These are phyloP conservation scores for Raddia distichophylla DNA, from an alignment of 176 grass and related monocot genomes.

Conservation along the genomic window DNA sequence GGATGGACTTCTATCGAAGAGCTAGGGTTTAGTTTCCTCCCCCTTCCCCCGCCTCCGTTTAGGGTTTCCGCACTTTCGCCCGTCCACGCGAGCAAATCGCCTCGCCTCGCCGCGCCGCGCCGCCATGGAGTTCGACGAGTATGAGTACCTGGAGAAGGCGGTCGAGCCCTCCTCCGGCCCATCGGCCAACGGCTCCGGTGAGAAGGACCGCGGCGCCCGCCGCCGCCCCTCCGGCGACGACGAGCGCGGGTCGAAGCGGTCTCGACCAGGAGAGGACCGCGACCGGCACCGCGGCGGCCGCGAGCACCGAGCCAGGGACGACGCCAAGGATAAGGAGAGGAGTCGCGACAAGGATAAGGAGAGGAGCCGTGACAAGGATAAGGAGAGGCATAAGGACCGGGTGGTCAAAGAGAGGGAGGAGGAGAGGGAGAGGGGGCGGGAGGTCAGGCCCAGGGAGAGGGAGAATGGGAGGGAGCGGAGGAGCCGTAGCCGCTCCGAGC, in stretches of 20 bases:
- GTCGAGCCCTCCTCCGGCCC: constrained; percentile 59
- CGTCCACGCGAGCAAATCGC: neutral
- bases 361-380: constrained; percentile 56
- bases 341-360: constrained; percentile 50
- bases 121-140: constrained; percentile 94
- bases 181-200: constrained; percentile 54
- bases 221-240: constrained; percentile 46
- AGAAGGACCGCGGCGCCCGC: constrained; percentile 71
- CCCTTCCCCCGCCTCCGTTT: neutral
- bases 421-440: constrained; percentile 47
- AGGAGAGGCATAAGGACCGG: constrained; percentile 37
- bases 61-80: constrained; percentile 40
- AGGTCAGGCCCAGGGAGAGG: constrained; percentile 37
- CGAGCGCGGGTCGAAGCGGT: constrained; percentile 69
- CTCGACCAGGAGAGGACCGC: constrained; percentile 59
- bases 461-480: constrained; percentile 62
- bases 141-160: constrained; percentile 93
- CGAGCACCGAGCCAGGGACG: constrained; percentile 62
- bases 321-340: constrained; percentile 59
- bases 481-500: constrained; percentile 62
- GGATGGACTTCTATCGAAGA: too few species aligned
- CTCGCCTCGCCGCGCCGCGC: neutral
- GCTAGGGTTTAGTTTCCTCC: constrained; percentile 36
- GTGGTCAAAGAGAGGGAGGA: constrained; percentile 43
- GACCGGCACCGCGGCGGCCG: constrained; percentile 52